phyloP scores from a whole-genome alignment of 1,139 yeast species.

The Spencermartinsiella ligniputridi region DNA sequence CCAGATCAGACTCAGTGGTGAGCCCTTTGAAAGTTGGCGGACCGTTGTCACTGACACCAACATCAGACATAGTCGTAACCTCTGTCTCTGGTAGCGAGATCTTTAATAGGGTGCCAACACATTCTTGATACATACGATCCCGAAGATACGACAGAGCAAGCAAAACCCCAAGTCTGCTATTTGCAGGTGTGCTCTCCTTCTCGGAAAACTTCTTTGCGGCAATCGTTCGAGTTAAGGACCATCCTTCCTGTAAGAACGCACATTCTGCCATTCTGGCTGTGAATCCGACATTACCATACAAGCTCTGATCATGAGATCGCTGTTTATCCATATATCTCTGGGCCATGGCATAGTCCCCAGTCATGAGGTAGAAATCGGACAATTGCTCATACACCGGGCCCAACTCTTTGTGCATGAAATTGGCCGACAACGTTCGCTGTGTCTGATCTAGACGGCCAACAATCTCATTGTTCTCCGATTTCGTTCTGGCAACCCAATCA shows the following conservation, averaged over 20 bases:
- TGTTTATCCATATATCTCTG: not conserved
- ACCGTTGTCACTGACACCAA: not conserved
- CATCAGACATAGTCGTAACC: not conserved
- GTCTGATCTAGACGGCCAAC: not conserved
- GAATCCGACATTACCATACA: not conserved
- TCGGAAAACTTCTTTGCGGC: conserved; percentile 1
- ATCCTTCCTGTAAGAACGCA: not conserved
- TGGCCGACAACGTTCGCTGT: not conserved
- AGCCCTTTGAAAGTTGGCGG: not conserved
- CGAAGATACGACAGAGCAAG: not conserved
- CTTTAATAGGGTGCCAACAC: not conserved
- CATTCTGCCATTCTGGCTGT: not conserved
- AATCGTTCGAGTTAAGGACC: not conserved
- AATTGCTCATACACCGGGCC: not conserved
- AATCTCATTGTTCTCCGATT: not conserved
- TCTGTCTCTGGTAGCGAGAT: not conserved
- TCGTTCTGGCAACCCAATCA: not conserved
- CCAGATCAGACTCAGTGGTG: conserved; percentile 9
- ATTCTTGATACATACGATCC: conserved; percentile 1
- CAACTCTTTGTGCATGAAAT: not conserved
- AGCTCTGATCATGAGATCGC: not conserved
- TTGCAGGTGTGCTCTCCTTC: not conserved
- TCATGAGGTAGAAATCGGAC: not conserved
- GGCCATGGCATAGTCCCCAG: not conserved
- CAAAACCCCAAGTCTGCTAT: not conserved